Conservation (phyloP, 495 filamentous ascomycete genomes). For the Amniculicola lignicola region DNA sequence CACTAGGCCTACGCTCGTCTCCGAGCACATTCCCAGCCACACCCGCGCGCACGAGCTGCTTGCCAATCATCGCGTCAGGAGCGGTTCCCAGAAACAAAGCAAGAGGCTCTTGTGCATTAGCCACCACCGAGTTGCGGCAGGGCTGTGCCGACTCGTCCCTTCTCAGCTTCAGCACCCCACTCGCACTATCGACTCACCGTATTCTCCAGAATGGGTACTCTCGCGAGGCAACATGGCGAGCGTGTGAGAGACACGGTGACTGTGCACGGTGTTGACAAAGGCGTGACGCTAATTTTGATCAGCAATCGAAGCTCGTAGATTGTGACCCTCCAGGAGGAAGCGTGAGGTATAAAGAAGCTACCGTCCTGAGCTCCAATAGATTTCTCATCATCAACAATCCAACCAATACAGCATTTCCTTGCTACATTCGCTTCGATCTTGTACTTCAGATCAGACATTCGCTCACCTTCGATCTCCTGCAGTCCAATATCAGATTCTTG, state of each 20-base stretch:
- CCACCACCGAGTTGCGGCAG: not conserved
- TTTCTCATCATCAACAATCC: slow-evolving; percentile 17
- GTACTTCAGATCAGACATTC: slow-evolving; percentile 20
- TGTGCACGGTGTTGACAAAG: slow-evolving; percentile 20
- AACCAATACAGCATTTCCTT: slow-evolving; percentile 23
- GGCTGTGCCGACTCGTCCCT: slow-evolving; percentile 24
- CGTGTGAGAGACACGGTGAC: slow-evolving; percentile 22
- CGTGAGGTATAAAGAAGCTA: slow-evolving; percentile 17
- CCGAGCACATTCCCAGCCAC: slow-evolving; percentile 5
- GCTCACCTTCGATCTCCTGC: slow-evolving; percentile 21
- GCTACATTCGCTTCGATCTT: slow-evolving; percentile 23
- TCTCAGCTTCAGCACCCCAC: slow-evolving; percentile 23
- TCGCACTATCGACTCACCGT: slow-evolving; percentile 33
- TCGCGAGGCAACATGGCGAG: slow-evolving; percentile 8
- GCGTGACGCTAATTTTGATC: slow-evolving; percentile 10
- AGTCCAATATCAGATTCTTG: slow-evolving; percentile 24
- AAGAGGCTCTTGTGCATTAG: slow-evolving; percentile 6
- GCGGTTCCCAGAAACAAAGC: not conserved
- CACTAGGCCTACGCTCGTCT: not conserved
- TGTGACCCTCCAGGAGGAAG: not conserved
- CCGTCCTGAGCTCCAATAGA: not conserved
- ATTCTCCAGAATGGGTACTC: slow-evolving; percentile 19
- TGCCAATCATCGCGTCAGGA: not conserved
- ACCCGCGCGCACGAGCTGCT: not conserved
- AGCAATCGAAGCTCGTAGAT: slow-evolving; percentile 23